Evolutionary conservation across 2,329 filamentous ascomycete species (phyloP).

Genomic region (Ceratocystis cubensis): DNA sequence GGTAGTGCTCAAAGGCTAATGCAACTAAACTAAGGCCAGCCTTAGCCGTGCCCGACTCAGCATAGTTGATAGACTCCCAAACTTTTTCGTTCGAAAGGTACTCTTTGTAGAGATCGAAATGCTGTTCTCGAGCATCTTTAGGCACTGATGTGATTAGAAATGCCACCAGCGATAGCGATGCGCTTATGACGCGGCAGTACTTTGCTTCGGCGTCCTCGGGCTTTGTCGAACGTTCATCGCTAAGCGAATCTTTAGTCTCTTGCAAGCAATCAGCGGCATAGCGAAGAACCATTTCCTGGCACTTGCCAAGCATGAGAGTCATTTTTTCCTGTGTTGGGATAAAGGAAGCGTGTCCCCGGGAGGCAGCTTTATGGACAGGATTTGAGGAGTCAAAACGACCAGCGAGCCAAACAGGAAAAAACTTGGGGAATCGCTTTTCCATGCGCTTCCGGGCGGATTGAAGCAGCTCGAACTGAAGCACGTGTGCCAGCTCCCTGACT

Average conservation of each 20-base stretch:
- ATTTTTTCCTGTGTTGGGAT: conserved; percentile 72
- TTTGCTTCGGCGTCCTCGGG: conserved; percentile 77
- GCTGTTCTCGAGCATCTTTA: conserved; percentile 44
- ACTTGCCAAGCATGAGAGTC: conserved; percentile 63
- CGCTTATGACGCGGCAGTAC: conserved; percentile 59
- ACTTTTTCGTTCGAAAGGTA: conserved; percentile 55
- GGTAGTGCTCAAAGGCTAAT: conserved; percentile 36
- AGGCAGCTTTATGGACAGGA: conserved; percentile 60
- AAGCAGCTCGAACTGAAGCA: conserved; percentile 51
- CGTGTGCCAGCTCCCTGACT: conserved; percentile 77
- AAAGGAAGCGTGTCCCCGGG: conserved; percentile 61
- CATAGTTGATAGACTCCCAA: conserved; percentile 54
- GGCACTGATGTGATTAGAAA: conserved; percentile 38
- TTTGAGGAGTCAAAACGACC: conserved; percentile 80
- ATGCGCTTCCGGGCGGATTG: conserved; percentile 65
- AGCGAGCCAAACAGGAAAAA: conserved; percentile 82
- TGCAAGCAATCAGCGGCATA: conserved; percentile 69
- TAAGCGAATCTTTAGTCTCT: conserved; percentile 70
- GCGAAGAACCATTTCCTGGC: conserved; percentile 66
- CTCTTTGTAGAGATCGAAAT: conserved; percentile 48
- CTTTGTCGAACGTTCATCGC: conserved; percentile 75
- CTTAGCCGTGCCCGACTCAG: conserved; percentile 42
- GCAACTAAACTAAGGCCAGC: conserved; percentile 40
- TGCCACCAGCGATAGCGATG: conserved; percentile 43
- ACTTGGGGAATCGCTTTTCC: conserved; percentile 61